Conservation (phyloP, 2,329 filamentous ascomycete genomes). For the Diaporthe sp. region DNA sequence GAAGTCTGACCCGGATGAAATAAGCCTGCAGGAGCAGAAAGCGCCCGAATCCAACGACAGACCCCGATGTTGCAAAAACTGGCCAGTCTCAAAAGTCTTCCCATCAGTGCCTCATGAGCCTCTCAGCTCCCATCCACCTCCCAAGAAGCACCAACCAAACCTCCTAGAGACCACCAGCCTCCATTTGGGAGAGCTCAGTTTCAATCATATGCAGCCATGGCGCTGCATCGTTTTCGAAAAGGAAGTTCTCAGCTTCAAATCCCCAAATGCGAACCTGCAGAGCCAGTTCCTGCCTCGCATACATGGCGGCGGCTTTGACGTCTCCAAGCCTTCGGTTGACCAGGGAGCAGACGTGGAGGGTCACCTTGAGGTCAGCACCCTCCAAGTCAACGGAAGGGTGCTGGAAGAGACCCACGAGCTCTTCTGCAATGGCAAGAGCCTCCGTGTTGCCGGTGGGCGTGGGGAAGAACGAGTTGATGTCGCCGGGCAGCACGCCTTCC, state of each 20-base stretch:
- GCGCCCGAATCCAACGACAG: background rate
- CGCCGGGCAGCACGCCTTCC: no score
- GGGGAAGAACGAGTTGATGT: background rate
- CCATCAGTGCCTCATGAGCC: background rate
- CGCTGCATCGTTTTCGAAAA: no score
- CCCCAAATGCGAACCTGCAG: constrained; percentile 6
- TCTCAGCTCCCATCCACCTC: background rate
- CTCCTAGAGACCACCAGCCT: background rate
- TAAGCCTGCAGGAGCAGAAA: background rate
- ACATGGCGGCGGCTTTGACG: background rate
- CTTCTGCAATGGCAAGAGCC: constrained; percentile 11
- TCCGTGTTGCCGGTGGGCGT: background rate
- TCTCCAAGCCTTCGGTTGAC: background rate
- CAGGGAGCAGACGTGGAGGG: background rate
- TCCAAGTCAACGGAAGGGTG: constrained; percentile 25
- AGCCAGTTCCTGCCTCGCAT: background rate
- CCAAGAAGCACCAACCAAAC: background rate
- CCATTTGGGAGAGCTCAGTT: background rate
- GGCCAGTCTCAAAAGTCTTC: background rate
- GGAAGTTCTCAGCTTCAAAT: background rate
- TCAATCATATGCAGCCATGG: background rate
- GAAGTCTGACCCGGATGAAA: background rate
- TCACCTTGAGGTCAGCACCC: background rate
- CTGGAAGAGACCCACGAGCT: constrained; percentile 10
- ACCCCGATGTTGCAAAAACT: no score